A percentile compares a stretch with the other conserved stretches of the same genome.
Conservation (phyloP, 805 yeast species). For the Candida pseudoglaebosa region DNA sequence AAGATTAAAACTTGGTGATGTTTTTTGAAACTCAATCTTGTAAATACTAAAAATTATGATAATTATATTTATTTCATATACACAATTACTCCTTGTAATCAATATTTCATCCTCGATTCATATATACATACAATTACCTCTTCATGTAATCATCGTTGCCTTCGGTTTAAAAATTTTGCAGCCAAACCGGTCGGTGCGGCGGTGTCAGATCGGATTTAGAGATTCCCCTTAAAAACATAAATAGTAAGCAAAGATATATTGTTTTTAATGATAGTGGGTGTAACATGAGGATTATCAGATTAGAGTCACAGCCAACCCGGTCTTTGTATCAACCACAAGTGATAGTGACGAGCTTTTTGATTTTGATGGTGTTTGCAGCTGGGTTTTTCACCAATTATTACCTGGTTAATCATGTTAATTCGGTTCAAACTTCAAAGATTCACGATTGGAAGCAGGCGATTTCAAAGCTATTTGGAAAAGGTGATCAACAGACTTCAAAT, state of each 20-base stretch:
- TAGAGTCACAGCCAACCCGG: background rate
- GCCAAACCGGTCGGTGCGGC: too few species aligned
- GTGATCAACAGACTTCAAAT: background rate
- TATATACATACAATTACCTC: too few species aligned
- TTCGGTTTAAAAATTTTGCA: background rate
- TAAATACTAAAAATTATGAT: background rate
- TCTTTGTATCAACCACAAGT: background rate
- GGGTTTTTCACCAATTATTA: background rate
- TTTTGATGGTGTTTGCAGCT: background rate
- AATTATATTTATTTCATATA: too few species aligned
- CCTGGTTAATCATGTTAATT: background rate
- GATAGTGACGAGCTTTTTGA: background rate
- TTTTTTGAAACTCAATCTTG: constrained; percentile 41
- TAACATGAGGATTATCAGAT: background rate
- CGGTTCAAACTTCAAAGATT: background rate
- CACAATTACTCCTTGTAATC: too few species aligned
- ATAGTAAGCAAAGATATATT: background rate
- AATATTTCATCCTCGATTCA: too few species aligned
- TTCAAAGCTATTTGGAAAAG: background rate
- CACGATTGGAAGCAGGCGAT: background rate
- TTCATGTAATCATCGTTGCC: background rate
- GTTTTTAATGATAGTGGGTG: background rate
- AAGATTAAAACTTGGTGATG: constrained; percentile 83
- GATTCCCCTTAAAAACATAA: too few species aligned
- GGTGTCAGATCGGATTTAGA: too few species aligned